Percentiles rank a stretch among this genome's conserved stretches.
Evolutionary conservation across 352 stramenopile species (phyloP).

Genomic region (Globisporangium ultimum): DNA sequence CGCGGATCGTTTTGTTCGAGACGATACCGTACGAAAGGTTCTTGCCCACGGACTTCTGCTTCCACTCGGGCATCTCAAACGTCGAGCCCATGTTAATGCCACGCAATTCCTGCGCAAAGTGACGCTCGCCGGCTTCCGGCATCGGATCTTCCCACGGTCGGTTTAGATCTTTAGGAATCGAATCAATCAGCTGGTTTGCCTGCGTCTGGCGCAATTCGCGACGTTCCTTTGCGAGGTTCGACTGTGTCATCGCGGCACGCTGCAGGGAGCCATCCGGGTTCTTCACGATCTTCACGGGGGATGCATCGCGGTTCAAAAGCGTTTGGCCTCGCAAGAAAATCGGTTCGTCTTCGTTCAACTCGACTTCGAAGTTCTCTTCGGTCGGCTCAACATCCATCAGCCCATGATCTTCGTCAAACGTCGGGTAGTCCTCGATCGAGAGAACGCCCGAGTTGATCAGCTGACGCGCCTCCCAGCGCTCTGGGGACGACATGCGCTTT

Average conservation of each 20-base stretch:
- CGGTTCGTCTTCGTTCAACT: slow-evolving; percentile 97
- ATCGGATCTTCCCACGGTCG: slow-evolving; percentile 98
- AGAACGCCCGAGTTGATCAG: slow-evolving; percentile 98
- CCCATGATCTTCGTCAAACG: slow-evolving; percentile 95
- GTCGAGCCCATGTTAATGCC: slow-evolving; percentile 89
- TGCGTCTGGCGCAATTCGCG: slow-evolving; percentile 96
- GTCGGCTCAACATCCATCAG: slow-evolving; percentile 79
- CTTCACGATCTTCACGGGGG: slow-evolving; percentile 98
- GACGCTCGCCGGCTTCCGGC: slow-evolving; percentile 94
- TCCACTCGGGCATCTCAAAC: slow-evolving; percentile 96
- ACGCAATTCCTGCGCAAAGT: slow-evolving; percentile 96
- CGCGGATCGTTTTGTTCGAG: slow-evolving; percentile 93
- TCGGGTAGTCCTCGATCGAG: slow-evolving; percentile 97
- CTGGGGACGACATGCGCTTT: slow-evolving; percentile 93
- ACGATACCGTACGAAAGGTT: slow-evolving; percentile 97
- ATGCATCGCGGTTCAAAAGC: slow-evolving; percentile 86
- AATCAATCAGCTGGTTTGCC: slow-evolving; percentile 95
- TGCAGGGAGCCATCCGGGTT: slow-evolving; percentile 99
- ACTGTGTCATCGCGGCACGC: slow-evolving; percentile 96
- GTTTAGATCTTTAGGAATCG: slow-evolving; percentile 98
- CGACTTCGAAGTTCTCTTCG: slow-evolving; percentile 90
- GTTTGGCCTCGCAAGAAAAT: slow-evolving; percentile 97
- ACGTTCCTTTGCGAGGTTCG: slow-evolving; percentile 96
- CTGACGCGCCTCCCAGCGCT: slow-evolving; percentile 97
- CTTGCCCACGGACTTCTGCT: slow-evolving; percentile 96